Evolutionary conservation across 208 protist species (phyloP), one percentile per base, ranked within the genome.

Genomic region (Crithidia sp.): DNA sequence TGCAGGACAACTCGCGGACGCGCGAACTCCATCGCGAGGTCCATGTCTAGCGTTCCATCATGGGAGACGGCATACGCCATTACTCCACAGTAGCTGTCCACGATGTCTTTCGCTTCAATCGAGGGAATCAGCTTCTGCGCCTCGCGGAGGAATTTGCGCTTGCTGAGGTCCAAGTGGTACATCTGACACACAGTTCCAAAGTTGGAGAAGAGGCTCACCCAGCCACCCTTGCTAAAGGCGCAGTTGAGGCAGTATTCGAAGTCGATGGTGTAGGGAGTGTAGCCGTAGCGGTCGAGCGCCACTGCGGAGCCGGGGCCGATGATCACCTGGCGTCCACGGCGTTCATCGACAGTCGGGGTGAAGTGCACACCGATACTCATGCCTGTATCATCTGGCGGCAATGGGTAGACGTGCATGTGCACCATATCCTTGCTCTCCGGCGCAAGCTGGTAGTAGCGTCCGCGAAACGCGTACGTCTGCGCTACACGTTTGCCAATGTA

Each of bases 361-460:
- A 96, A 93, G 76, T 96, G 92, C 8, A 96, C 79, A 43, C 92
- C 90, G 0, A 95, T 89, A 67, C 79, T 90, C 43, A 96, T 58
- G 39, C 87, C 92, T 45, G 82, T 87, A n/a, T 66, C 59, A 16
- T 6, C 67, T 66, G 89, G 83, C 4, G 90, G 92, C 14, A 77
- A 86, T 14, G 82, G 92, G 74, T 94, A 96, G 45, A 95, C 89
- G 72, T 92, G 85, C 75, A 86, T 85, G 44, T 80, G 83, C 14
- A 94, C 84, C 64, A 96, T 67, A 56, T 85, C 59, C 7, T 79
- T 77, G 43, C 83, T 74, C 54, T 94, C 81, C n/a, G 83, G 86
- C 10, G 62, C 65, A 10, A 95, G 52, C 69, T 95, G 83, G 64
- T 93, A 93, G 76, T 97, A 97, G 28, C 85, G 81, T 13, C 92